Evolutionary conservation across 768 basidiomycete genomes (phyloP).

Genomic region (Leccinellum albellum): DNA sequence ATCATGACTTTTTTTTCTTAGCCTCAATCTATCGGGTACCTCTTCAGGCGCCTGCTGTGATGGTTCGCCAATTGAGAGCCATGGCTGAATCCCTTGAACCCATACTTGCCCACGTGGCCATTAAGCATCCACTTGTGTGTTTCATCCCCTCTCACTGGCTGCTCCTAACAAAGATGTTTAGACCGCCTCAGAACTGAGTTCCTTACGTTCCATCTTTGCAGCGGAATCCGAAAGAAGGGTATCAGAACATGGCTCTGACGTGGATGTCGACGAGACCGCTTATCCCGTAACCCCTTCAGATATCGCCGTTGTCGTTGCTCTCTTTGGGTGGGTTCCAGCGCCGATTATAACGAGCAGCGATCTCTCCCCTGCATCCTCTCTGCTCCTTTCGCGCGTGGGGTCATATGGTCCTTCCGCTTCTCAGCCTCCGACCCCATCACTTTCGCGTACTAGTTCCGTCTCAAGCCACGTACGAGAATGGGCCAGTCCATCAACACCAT

Average conservation of each 20-base stretch:
- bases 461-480: conserved; percentile 19
- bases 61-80: conserved; percentile 56
- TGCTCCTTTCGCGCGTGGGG: conserved; percentile 22
- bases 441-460: conserved; percentile 33
- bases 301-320: conserved; percentile 37
- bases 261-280: conserved; percentile 9
- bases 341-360: conserved; percentile 23
- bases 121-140: conserved; percentile 74
- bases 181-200: conserved; percentile 56
- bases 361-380: conserved; percentile 11
- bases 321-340: conserved; percentile 48
- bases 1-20: conserved; percentile 15
- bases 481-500: conserved; percentile 20
- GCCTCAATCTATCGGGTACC: conserved; percentile 75
- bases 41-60: conserved; percentile 59
- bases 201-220: conserved; percentile 46
- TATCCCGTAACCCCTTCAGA: conserved; percentile 31
- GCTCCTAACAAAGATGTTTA: conserved; percentile 28
- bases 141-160: neutral
- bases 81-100: conserved; percentile 53
- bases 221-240: conserved; percentile 23
- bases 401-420: conserved; percentile 29
- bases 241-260: conserved; percentile 26
- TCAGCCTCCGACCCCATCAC: conserved; percentile 30
- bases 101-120: conserved; percentile 48